Evolutionary conservation across 805 yeast genomes (phyloP), one percentile per base, ranked within the genome.

Genomic region (Barnettozyma botsteinii): DNA sequence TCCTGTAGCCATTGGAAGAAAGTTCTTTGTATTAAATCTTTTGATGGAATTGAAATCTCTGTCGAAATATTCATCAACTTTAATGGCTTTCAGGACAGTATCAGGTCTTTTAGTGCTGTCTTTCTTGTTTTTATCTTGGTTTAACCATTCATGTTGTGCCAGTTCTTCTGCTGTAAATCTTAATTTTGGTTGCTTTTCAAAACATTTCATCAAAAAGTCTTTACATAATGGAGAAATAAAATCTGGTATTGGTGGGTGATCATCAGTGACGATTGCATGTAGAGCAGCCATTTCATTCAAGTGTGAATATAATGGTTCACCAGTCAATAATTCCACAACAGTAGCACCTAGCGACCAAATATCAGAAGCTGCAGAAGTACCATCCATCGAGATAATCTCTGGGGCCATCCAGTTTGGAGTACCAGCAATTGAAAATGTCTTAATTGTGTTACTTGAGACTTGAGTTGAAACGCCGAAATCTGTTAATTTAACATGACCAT

Each of bases 381-480:
- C 95, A 53, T 82, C 85, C 51, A 87, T 79, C 31, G 81, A 69
- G 4, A 93, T 84, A 3, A 94, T 79, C 56, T 93, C 98, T 0
- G 98, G 98, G 0, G 98, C 97, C 96, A 93, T 89, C 98, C 98
- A 93, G 57, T 91, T 85, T 0, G 97, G 95, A 0, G 98, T 87
- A 2, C 98, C 98, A 0, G 76, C 79, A 48, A 74, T 66, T 0
- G 80, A 75, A 58, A 68, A 69, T 48, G 84, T 74, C 39, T 81
- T 69, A 47, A 78, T 58, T 3, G 53, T 49, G 17, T 42, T 53
- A 44, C 67, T 73, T 4, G 95, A 48, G 21, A 83, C 66, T 57
- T 83, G 85, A 0, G 86, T 85, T 18, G 85, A 78, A 17, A 81
- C 79, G 1, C 89, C 89, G 57, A 81, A 81, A 56, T 81, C 89